Evolutionary conservation across 1,284 basidiomycete genomes (phyloP), one percentile per base, ranked within the genome.

Genomic region (Rhodotorula sp.): DNA sequence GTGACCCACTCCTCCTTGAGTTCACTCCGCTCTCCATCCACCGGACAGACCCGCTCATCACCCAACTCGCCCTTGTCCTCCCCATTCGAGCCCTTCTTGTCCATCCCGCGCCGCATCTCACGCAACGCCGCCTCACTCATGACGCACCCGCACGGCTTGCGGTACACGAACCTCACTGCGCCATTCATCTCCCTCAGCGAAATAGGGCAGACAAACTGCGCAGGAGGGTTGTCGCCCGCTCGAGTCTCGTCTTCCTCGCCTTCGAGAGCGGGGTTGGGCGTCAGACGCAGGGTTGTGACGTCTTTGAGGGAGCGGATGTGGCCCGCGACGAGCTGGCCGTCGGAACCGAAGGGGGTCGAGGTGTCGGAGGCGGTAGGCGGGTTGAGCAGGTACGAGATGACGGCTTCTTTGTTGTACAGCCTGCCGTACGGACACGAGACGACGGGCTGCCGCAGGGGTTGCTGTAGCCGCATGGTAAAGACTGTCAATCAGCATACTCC

Each of bases 181-280:
- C 93, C 93, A 71, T 91, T 92, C 92, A 96, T 95, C 81, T 95
- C 94, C 79, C 92, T 91, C 74, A 92, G 82, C 4, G 89, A 91
- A 59, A 96, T 84, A 1, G 94, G 91, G 82, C 94, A 97, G 64
- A 92, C 87, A 76, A 92, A 96, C 52, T 85, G 85, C 0, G 89
- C 85, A 4, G 82, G 82, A 73, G 48, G 84, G 76, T 32, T 1
- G 44, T n/a, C 8, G 36, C 32, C 24, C 57, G 59, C 32, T 48
- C 15, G 29, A 17, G 30, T 32, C 52, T 54, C 29, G 52, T 54
- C 52, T 32, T 20, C 29, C 20, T 30, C 52, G 32, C 59, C 59
- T 15, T 49, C 62, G 30, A 66, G 52, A 58, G 86, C 80, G 10
- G 90, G 83, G 77, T 94, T 92, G 0, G 85, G 83, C 0, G 90